A percentile compares a stretch with the other conserved stretches of the same genome.
These are phyloP conservation scores for Neurospora sp. DNA, from an alignment of 495 filamentous ascomycete species.

Conservation along the genomic window DNA sequence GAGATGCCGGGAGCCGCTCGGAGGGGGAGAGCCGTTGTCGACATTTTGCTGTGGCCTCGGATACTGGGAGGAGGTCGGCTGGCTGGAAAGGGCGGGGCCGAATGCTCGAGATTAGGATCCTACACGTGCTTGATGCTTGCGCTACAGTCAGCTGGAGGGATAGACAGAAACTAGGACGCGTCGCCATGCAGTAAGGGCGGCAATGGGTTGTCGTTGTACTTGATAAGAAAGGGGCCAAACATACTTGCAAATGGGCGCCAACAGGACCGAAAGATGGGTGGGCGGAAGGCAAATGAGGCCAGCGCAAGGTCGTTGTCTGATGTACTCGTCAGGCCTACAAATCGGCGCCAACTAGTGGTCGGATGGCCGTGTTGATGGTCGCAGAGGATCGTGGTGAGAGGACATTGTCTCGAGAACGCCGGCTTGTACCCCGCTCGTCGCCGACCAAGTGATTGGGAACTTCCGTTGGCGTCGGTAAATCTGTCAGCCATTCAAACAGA, in stretches of 20 bases:
- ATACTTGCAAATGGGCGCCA: neutral
- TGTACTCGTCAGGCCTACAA: too few species aligned
- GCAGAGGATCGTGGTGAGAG: too few species aligned
- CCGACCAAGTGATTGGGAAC: too few species aligned
- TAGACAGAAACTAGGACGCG: neutral
- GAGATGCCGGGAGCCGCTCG: neutral
- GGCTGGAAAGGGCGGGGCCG: neutral
- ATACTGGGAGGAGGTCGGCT: accelerated
- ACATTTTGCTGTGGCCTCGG: neutral
- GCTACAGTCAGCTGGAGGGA: neutral
- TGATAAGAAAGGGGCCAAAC: neutral
- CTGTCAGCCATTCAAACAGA: too few species aligned
- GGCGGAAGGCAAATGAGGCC: neutral
- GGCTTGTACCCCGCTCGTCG: too few species aligned
- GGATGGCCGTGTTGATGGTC: too few species aligned
- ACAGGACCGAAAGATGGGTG: neutral
- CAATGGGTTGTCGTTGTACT: neutral
- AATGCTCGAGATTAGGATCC: neutral
- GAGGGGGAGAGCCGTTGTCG: neutral
- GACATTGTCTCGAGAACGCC: too few species aligned
- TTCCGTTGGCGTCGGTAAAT: too few species aligned
- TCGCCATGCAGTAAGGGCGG: neutral
- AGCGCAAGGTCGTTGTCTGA: neutral
- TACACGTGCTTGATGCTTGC: neutral
- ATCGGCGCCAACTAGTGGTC: too few species aligned